Conservation (phyloP, 1,284 basidiomycete species). For the Ustilago shanxiensis region DNA sequence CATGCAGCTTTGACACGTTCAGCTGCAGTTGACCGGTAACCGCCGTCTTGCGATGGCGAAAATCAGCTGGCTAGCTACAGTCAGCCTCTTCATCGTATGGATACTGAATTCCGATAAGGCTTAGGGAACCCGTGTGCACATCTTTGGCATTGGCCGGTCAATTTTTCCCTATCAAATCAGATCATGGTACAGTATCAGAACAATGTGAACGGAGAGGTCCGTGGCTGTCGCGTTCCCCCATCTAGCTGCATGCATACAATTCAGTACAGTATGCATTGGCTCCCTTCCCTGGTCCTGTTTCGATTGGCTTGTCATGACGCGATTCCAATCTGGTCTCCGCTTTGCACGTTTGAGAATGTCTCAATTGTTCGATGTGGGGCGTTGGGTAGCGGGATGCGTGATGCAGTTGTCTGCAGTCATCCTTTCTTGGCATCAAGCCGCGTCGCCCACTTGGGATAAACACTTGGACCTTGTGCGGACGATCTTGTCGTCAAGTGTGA, state of each 20-base stretch:
- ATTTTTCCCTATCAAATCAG: too few species aligned
- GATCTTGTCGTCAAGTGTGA: too few species aligned
- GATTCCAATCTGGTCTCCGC: not conserved
- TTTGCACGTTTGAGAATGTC: not conserved
- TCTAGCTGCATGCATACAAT: not conserved
- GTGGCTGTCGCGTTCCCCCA: too few species aligned
- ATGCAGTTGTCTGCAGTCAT: not conserved
- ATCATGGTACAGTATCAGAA: too few species aligned
- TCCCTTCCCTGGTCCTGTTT: too few species aligned
- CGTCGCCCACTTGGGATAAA: too few species aligned
- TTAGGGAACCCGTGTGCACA: not conserved
- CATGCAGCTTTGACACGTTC: not conserved
- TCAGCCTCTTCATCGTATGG: too few species aligned
- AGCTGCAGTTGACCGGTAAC: not conserved
- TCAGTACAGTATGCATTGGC: too few species aligned
- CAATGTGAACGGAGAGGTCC: too few species aligned
- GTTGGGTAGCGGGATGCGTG: not conserved
- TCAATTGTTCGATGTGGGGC: not conserved
- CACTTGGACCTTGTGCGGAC: too few species aligned
- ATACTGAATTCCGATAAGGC: too few species aligned
- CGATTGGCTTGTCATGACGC: constrained; percentile 9
- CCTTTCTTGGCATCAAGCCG: not conserved
- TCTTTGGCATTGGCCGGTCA: too few species aligned
- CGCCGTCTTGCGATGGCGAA: not conserved
- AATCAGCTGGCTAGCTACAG: not conserved